phyloP scores from a whole-genome alignment of 2,329 filamentous ascomycete species.

The Lasiodiplodia gonubiensis region DNA sequence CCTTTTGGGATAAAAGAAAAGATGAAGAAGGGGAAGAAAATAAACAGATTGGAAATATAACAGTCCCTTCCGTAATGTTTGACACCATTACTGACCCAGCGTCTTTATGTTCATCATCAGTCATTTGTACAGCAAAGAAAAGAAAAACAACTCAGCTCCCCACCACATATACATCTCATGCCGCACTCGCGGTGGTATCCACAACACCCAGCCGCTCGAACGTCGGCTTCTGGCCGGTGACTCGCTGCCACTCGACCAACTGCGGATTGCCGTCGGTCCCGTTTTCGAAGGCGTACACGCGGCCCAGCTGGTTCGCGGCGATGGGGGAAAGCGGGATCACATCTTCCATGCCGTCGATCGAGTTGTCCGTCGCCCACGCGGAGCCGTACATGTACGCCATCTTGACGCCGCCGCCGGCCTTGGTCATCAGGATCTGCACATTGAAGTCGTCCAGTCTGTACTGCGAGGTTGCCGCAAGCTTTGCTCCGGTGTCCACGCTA shows the following conservation, averaged over 20 bases:
- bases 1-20: too few relatives aligned
- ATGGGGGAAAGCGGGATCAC: slow-evolving; percentile 7
- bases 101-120: too few relatives aligned
- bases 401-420: slow-evolving; percentile 9
- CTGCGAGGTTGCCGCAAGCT: slow-evolving; percentile 13
- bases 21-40: too few relatives aligned
- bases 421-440: slow-evolving; percentile 15
- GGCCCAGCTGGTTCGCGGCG: slow-evolving; percentile 16
- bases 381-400: slow-evolving; percentile 24
- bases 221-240: neutral
- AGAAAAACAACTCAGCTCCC: too few relatives aligned
- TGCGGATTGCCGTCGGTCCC: neutral
- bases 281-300: slow-evolving; percentile 17
- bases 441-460: slow-evolving; percentile 17
- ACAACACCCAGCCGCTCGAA: slow-evolving; percentile 7
- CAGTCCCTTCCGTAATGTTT: too few relatives aligned
- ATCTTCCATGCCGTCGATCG: slow-evolving; percentile 1
- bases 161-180: neutral
- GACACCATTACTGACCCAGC: too few relatives aligned
- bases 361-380: neutral
- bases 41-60: too few relatives aligned
- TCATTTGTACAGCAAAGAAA: too few relatives aligned
- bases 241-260: slow-evolving; percentile 7
- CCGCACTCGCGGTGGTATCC: neutral
- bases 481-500: neutral